phyloP scores from a whole-genome alignment of 2,329 filamentous ascomycete genomes.

The Colletotrichum coccodes region DNA sequence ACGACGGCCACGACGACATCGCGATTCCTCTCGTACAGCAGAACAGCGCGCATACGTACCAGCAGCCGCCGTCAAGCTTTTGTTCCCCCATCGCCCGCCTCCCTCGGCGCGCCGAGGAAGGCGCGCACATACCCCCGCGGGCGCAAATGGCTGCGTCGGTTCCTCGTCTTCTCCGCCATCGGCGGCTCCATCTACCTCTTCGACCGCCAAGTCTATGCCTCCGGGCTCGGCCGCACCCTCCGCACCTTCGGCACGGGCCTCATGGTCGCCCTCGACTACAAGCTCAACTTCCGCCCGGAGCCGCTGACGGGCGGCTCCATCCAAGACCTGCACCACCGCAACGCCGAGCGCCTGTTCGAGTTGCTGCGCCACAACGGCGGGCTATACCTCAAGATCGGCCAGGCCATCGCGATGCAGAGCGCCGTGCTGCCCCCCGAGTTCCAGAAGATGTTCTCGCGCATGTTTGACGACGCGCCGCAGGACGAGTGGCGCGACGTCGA shows the following conservation, averaged over 20 bases:
- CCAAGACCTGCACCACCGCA: conserved; percentile 82
- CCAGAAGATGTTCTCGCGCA: conserved; percentile 92
- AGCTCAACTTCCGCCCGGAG: conserved; percentile 89
- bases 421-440: conserved; percentile 94
- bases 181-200: conserved; percentile 72
- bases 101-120: conserved; percentile 76
- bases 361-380: conserved; percentile 89
- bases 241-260: conserved; percentile 85
- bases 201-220: conserved; percentile 82
- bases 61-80: conserved; percentile 69
- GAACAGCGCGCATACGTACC: neutral
- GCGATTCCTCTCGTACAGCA: neutral
- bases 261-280: conserved; percentile 90
- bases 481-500: conserved; percentile 89
- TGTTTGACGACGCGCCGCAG: conserved; percentile 98
- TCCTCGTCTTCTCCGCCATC: conserved; percentile 70
- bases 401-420: conserved; percentile 98
- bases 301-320: conserved; percentile 80
- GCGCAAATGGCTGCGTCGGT: conserved; percentile 80
- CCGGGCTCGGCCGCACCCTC: conserved; percentile 79
- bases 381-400: conserved; percentile 95
- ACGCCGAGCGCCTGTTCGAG: conserved; percentile 84
- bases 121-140: conserved; percentile 78
- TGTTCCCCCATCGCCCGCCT: conserved; percentile 80
- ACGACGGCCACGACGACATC: conserved; percentile 5